Base-by-base conservation (phyloP, 495 filamentous ascomycete species). In the Xylaria scruposa region DNA sequence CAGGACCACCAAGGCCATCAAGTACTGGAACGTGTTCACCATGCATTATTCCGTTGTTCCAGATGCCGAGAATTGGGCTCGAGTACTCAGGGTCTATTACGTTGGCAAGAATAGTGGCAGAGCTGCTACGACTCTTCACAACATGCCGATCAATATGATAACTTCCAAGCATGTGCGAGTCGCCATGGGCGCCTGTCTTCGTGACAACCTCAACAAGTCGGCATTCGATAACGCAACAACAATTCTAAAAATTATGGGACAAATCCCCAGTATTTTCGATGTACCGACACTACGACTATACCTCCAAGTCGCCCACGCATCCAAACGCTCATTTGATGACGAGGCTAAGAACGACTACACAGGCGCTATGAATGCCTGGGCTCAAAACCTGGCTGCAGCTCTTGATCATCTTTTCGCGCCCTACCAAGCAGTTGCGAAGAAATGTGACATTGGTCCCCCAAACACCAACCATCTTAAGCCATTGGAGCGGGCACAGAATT, bases 21-120 rank as follows among this genome's bases (percentile, higher is more conserved):
- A 83, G 17, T 97, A 98, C 82, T 97, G 94, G 94, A 78, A 90
- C 10, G 75, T 90, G 13, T 82, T 98, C 71, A 93, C 91, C 0
- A 75, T 77, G 0, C 40, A 77, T 3, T 81, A 88, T 75, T 78
- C 75, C 29, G 78, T 97, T 68, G 72, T 82, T 4, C 94, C 95
- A 6, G 96, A 98, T 78, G 64, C 81, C 12, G 83, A 88, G 29
- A 92, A 93, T 75, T 91, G 88, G 80, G 81, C 90, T 75, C 78
- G 81, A 63, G 91, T 91, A 73, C 84, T 98, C 46, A 87, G 89
- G 51, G 81, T 92, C 33, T 84, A 97, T n/a, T 88, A 89, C 13
- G 62, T 84, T 17, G 88, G 85, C 53, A 90, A 91, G 54, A 85
- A 89, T 54, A 91, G 89, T 73, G 83, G 78, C 5, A 79, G 85